A percentile compares a stretch with the other conserved stretches of the same genome.
phyloP scores from a whole-genome alignment of 1,139 yeast genomes.

The Keqinozyma sinolaborantium region DNA sequence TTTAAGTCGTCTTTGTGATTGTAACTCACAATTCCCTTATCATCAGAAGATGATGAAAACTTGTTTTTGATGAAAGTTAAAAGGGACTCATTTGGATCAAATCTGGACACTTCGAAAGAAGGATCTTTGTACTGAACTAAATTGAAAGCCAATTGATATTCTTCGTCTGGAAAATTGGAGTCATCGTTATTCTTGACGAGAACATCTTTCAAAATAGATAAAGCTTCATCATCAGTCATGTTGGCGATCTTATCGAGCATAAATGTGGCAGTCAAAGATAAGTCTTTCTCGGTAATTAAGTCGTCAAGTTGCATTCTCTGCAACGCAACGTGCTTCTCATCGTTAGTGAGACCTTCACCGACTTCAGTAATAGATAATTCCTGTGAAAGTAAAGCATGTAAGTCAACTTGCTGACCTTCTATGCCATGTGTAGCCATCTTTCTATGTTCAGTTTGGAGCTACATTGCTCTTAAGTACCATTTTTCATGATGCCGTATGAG shows the following conservation, averaged over 20 bases:
- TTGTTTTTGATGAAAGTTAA: constrained; percentile 3
- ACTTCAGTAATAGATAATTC: constrained; percentile 21
- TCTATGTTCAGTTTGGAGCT: no score
- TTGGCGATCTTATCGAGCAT: constrained; percentile 19
- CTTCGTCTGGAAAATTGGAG: constrained; percentile 17
- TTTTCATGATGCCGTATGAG: no score
- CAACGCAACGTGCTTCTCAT: constrained; percentile 13
- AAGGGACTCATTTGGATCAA: no score
- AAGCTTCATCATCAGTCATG: constrained; percentile 13
- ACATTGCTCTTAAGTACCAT: no score
- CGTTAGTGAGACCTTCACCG: constrained; percentile 15
- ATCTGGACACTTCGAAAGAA: no score
- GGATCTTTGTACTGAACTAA: no score
- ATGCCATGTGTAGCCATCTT: no score
- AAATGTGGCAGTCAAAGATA: constrained; percentile 18
- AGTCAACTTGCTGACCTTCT: constrained; percentile 18
- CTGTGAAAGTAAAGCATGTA: constrained; percentile 15
- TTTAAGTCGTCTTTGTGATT: no score
- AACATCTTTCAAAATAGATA: constrained; percentile 15
- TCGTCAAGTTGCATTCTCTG: constrained; percentile 15
- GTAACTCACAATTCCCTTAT: no score
- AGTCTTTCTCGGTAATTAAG: constrained; percentile 14
- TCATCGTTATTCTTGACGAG: constrained; percentile 18
- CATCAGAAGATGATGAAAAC: constrained; percentile 4
- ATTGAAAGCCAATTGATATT: constrained; percentile 20